phyloP scores from a whole-genome alignment of 75 land plant genomes.

The Chamaecyparis obtusa region DNA sequence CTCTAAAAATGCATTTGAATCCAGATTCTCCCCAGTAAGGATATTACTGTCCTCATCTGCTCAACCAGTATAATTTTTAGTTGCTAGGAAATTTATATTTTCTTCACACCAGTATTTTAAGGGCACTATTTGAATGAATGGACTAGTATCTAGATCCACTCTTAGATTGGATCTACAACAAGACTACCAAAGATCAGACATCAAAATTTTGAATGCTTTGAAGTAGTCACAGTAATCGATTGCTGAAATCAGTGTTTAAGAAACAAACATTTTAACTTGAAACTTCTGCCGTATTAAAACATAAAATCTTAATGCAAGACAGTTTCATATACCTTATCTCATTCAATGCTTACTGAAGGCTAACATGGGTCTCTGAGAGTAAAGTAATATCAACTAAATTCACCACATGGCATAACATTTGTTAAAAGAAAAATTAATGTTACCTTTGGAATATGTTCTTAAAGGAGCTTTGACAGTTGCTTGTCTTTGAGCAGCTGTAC shows the following conservation, averaged over 20 bases:
- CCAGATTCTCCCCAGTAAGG: constrained; percentile 21
- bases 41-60: constrained; percentile 26
- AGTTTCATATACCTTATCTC: neutral
- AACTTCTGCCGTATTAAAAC: neutral
- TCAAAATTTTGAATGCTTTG: neutral
- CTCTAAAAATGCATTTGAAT: constrained; percentile 28
- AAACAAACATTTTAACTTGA: neutral
- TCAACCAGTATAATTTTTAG: constrained; percentile 2
- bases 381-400: neutral
- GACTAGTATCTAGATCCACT: neutral
- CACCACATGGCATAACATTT: neutral
- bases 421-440: neutral
- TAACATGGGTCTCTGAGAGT: neutral
- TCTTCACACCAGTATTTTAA: constrained; percentile 1
- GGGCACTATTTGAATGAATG: neutral
- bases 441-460: constrained; percentile 2
- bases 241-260: neutral
- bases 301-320: neutral
- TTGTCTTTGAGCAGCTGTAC: neutral
- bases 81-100: neutral
- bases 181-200: neutral
- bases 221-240: neutral
- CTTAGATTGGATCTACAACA: neutral
- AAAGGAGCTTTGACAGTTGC: neutral
- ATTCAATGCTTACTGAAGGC: neutral